Conservation (phyloP, 208 protist genomes). For the Angomonas deanei region DNA sequence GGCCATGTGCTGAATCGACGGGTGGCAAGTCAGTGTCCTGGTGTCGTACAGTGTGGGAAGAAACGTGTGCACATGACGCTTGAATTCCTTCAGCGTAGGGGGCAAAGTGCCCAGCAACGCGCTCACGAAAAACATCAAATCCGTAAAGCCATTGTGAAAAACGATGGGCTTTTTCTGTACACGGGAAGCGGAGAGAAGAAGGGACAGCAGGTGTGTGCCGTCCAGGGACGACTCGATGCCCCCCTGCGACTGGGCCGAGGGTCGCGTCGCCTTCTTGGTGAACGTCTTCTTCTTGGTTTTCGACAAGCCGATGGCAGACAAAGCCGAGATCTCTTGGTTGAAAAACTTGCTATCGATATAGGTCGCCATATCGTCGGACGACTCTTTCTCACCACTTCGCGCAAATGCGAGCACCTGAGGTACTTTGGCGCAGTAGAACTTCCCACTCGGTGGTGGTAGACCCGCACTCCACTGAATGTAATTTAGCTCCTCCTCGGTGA, state of each 20-base stretch:
- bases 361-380: too few relatives aligned
- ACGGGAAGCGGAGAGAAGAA: constrained; percentile 35
- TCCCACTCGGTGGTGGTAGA: too few relatives aligned
- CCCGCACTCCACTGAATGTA: neutral
- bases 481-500: neutral
- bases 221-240: constrained; percentile 12
- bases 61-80: constrained; percentile 22
- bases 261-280: too few relatives aligned
- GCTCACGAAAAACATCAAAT: constrained; percentile 53
- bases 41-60: constrained; percentile 70
- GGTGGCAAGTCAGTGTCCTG: constrained; percentile 34
- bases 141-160: constrained; percentile 55
- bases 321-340: too few relatives aligned
- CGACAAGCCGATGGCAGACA: too few relatives aligned
- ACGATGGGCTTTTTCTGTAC: constrained; percentile 35
- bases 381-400: constrained; percentile 10
- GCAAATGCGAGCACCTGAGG: constrained; percentile 10
- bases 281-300: too few relatives aligned
- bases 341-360: too few relatives aligned
- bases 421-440: neutral
- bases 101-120: constrained; percentile 30
- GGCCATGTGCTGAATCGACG: constrained; percentile 27
- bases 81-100: constrained; percentile 29
- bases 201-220: constrained; percentile 32
- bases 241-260: neutral